phyloP scores from a whole-genome alignment of 2,329 filamentous ascomycete species.

The Aspergillus sp. region DNA sequence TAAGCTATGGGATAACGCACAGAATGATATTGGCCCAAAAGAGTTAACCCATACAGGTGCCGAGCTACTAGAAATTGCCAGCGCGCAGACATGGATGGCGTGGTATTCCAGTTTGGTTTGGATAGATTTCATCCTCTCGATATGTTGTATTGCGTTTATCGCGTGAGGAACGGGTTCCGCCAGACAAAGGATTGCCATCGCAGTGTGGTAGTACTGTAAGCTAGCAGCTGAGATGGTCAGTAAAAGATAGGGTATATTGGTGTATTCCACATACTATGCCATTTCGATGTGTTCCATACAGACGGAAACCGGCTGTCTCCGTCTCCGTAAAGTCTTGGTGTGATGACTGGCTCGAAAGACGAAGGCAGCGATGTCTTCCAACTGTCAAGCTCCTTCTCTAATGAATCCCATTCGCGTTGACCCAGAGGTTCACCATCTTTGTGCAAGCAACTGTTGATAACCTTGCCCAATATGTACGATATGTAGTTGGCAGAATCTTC shows the following conservation, averaged over 20 bases:
- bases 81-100: slow-evolving; percentile 38
- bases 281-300: slow-evolving; percentile 37
- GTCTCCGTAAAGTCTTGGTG: slow-evolving; percentile 3
- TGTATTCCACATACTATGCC: slow-evolving; percentile 33
- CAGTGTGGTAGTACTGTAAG: slow-evolving; percentile 39
- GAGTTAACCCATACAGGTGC: slow-evolving; percentile 42
- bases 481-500: slow-evolving; percentile 36
- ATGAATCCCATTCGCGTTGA: slow-evolving; percentile 5
- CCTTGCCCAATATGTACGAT: slow-evolving; percentile 38
- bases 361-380: slow-evolving; percentile 31
- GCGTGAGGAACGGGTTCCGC: slow-evolving; percentile 6
- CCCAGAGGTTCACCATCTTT: slow-evolving; percentile 2
- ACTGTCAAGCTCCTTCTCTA: slow-evolving; percentile 14
- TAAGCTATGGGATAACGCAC: slow-evolving; percentile 23
- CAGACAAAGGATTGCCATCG: slow-evolving; percentile 26
- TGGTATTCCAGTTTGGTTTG: slow-evolving; percentile 23
- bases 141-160: slow-evolving; percentile 11
- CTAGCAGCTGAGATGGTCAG: slow-evolving; percentile 29
- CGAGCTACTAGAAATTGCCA: slow-evolving; percentile 41
- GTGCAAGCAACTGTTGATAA: slow-evolving; percentile 37
- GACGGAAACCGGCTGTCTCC: slow-evolving; percentile 26
- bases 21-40: slow-evolving; percentile 45
- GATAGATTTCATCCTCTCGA: slow-evolving; percentile 5
- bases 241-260: neutral
- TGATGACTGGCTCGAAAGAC: slow-evolving; percentile 23